Evolutionary conservation across 441 rosid genomes (phyloP), one percentile per base, ranked within the genome.

Genomic region (Pelargonium cotyledonis): DNA sequence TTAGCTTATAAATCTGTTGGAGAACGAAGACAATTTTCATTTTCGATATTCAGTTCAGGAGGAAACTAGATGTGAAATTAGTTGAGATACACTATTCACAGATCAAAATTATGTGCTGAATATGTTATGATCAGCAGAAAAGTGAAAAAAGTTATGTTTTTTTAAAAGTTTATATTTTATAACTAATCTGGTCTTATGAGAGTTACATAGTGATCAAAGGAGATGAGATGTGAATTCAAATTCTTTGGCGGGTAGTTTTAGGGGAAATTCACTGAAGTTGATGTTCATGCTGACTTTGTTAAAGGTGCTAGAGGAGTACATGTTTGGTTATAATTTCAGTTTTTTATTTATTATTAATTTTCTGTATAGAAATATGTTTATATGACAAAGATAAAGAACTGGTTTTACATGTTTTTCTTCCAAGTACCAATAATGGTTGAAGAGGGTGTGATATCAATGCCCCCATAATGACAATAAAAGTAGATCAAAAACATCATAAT

Each of bases 201-300:
- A 31, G 38, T 31, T 31, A 31, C 38, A 31, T 31, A 31, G 15
- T 53, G 7, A 57, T 57, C 2, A 57, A 7, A 57, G 29, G 62
- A 19, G 29, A 18, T 11, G 16, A 8, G 26, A 19, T 18, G 0
- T 8, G 29, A 19, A 5, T 57, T 3, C 10, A 11, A 57, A 5
- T 57, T 57, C 29, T 57, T 55, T 16, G 61, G 23, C 61, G 16
- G 9, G 11, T 55, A 26, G 8, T 46, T 53, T 53, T n/a, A 4
- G 23, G 61, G 11, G 26, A 6, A 16, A 55, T 16, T 55, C n/a
- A 26, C 18, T 55, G 1, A 55, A 55, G 19, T 55, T 16, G 26
- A 55, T 55, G 61, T 18, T 55, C 16, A 21, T 53, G 60, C 60
- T 55, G 61, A 53, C 18, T 10, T 46, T 55, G 61, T 55, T 55